A percentile compares a stretch with the other conserved stretches of the same genome.
Conservation (phyloP, 495 filamentous ascomycete genomes). For the Melanomma pulvis-pyrius region DNA sequence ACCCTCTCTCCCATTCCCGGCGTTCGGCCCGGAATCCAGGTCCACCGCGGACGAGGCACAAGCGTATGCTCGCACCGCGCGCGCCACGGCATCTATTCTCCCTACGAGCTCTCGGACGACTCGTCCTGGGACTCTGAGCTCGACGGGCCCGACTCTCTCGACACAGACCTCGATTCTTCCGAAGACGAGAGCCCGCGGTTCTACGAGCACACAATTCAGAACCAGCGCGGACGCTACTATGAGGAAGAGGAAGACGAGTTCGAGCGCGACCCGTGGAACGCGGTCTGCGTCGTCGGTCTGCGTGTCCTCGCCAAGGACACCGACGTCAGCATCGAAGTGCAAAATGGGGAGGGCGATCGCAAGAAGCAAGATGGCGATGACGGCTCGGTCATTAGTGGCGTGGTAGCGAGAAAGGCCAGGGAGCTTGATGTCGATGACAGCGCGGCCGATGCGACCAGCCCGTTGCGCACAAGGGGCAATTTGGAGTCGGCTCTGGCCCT, state of each 20-base stretch:
- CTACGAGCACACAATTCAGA: constrained; percentile 12
- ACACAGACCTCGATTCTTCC: constrained; percentile 25
- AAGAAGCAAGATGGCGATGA: constrained; percentile 48
- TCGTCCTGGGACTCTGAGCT: constrained; percentile 47
- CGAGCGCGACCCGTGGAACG: constrained; percentile 74
- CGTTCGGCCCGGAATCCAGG: constrained; percentile 31
- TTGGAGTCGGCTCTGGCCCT: constrained; percentile 18
- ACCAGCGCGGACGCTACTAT: constrained; percentile 6
- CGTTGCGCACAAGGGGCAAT: constrained; percentile 27
- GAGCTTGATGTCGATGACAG: constrained; percentile 35
- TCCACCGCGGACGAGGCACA: constrained; percentile 23
- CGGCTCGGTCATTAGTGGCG: constrained; percentile 6
- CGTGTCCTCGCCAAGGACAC: constrained; percentile 69
- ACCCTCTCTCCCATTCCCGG: constrained; percentile 39
- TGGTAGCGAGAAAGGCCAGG: constrained; percentile 9
- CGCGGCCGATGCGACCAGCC: constrained; percentile 38
- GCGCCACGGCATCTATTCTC: constrained; percentile 11
- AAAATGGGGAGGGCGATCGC: constrained; percentile 53
- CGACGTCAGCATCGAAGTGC: constrained; percentile 57
- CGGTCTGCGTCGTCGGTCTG: constrained; percentile 77
- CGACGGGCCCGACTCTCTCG: constrained; percentile 35
- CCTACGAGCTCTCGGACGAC: constrained; percentile 39
- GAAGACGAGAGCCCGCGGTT: constrained; percentile 16
- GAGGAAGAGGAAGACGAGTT: constrained; percentile 41
- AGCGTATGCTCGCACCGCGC: constrained; percentile 28